These are phyloP conservation scores for Cystoderma amianthinum DNA, from an alignment of 768 basidiomycete species.

Conservation along the genomic window DNA sequence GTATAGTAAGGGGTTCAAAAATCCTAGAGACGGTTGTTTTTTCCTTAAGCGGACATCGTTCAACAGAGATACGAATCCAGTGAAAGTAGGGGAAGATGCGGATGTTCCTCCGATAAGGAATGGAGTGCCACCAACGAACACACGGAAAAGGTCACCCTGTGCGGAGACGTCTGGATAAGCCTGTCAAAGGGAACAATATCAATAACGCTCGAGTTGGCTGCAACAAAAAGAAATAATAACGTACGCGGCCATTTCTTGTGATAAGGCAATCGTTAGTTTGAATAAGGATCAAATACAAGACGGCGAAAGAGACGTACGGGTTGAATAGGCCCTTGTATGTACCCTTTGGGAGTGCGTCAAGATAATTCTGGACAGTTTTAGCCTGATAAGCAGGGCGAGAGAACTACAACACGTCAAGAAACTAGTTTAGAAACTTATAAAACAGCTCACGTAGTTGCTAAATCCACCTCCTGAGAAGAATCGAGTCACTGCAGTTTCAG, in stretches of 20 bases:
- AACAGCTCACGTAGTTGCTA: constrained; percentile 47
- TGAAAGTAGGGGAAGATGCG: constrained; percentile 53
- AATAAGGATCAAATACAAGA: not conserved
- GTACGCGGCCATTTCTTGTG: not conserved
- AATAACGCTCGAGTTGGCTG: not conserved
- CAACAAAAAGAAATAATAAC: not conserved
- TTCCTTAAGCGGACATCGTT: constrained; percentile 49
- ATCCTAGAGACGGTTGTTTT: constrained; percentile 42
- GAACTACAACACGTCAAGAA: constrained; percentile 6
- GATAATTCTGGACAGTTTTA: constrained; percentile 7
- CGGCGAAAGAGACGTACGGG: constrained; percentile 3
- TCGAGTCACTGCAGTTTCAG: constrained; percentile 44
- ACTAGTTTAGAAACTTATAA: no score
- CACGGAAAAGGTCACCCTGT: constrained; percentile 39
- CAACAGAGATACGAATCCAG: constrained; percentile 53
- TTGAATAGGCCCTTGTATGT: constrained; percentile 12
- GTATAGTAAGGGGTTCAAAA: constrained; percentile 61
- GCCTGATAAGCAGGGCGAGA: constrained; percentile 10
- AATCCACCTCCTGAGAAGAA: constrained; percentile 71
- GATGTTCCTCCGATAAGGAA: constrained; percentile 51
- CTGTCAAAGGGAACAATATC: not conserved
- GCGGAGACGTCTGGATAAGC: constrained; percentile 54
- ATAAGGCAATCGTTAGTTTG: not conserved
- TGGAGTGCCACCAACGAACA: constrained; percentile 32
- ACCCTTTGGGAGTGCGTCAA: constrained; percentile 9